phyloP scores from a whole-genome alignment of 306 rosid genomes.

The Ormosia emarginata region DNA sequence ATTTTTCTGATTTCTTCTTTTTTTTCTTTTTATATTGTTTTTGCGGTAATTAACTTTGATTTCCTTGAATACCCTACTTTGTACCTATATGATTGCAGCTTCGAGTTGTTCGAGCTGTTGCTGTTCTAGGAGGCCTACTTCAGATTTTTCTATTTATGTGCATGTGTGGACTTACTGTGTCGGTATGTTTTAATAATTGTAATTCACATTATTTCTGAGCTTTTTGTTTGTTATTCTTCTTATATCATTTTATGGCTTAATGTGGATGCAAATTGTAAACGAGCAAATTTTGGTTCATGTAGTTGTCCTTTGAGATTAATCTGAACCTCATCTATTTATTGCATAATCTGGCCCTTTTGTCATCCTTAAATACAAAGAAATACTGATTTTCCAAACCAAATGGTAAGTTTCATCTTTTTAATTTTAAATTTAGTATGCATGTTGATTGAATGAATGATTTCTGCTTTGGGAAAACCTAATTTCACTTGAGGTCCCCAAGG shows the following conservation, averaged over 20 bases:
- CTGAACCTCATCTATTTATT: background rate
- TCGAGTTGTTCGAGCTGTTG: conserved; percentile 88
- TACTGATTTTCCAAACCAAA: background rate
- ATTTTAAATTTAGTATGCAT: conserved; percentile 1
- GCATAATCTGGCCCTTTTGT: background rate
- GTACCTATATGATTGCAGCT: conserved; percentile 53
- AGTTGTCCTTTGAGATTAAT: conserved; percentile 3
- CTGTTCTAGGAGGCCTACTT: conserved; percentile 89
- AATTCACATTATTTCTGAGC: background rate
- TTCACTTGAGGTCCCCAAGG: background rate
- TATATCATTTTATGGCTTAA: background rate
- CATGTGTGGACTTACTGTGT: conserved; percentile 80
- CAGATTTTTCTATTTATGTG: conserved; percentile 94
- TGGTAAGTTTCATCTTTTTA: background rate
- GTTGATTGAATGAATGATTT: conserved; percentile 7
- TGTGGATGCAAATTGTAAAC: conserved; percentile 1
- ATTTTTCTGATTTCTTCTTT: conserved; percentile 7
- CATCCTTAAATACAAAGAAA: background rate
- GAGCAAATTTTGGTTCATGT: background rate
- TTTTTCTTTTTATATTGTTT: background rate
- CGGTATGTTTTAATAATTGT: conserved; percentile 51
- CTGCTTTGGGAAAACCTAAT: conserved; percentile 7
- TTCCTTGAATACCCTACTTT: background rate
- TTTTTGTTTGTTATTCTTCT: conserved; percentile 21
- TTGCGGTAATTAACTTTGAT: background rate